These are phyloP conservation scores for Nectriaceae sp. DNA, from an alignment of 2,329 filamentous ascomycete genomes.

Conservation along the genomic window DNA sequence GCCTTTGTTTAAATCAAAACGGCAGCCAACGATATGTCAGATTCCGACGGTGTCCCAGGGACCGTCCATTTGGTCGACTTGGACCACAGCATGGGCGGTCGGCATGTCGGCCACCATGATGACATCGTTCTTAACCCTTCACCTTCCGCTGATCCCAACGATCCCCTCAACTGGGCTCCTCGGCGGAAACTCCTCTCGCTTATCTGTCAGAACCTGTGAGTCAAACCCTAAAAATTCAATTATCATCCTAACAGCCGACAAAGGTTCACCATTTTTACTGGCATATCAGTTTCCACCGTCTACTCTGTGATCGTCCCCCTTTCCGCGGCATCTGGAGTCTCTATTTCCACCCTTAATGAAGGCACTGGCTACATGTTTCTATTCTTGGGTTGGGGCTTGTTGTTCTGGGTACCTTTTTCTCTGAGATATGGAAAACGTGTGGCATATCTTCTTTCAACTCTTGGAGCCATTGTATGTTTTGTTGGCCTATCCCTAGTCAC, in stretches of 20 bases:
- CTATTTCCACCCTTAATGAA: constrained; percentile 38
- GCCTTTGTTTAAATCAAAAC: too few relatives aligned
- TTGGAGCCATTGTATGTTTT: constrained; percentile 21
- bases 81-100: constrained; percentile 30
- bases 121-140: constrained; percentile 52
- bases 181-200: constrained; percentile 22
- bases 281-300: constrained; percentile 38
- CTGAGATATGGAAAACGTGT: constrained; percentile 43
- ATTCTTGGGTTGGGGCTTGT: constrained; percentile 43
- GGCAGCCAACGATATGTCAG: constrained; percentile 1
- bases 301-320: constrained; percentile 42
- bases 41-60: constrained; percentile 28
- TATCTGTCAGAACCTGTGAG: constrained; percentile 26
- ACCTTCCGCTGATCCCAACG: constrained; percentile 49
- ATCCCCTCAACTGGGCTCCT: constrained; percentile 51
- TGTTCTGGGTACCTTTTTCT: constrained; percentile 48
- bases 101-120: constrained; percentile 28
- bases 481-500: not conserved
- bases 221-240: not conserved
- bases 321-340: constrained; percentile 32
- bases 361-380: constrained; percentile 45
- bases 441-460: constrained; percentile 37
- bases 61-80: constrained; percentile 41
- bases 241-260: not conserved
- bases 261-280: constrained; percentile 37